Percentiles rank a stretch among this genome's conserved stretches.
Evolutionary conservation across 108 stramenopile species (phyloP).

Genomic region (Conticribra guillardii): DNA sequence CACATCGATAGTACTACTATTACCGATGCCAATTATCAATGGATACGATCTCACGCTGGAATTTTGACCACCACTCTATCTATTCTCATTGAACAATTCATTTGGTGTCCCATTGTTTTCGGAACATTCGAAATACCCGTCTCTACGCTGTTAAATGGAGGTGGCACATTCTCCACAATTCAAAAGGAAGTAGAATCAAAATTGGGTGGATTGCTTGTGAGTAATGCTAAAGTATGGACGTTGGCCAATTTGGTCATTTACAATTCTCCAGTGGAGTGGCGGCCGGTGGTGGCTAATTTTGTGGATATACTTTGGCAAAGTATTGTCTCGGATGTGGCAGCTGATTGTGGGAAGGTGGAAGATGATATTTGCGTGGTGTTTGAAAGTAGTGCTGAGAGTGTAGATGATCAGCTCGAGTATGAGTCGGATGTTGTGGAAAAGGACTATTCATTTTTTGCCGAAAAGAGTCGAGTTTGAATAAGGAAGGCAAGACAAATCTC

Average conservation of each 20-base stretch:
- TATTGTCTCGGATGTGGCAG: constrained; percentile 45
- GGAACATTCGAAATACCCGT: constrained; percentile 64
- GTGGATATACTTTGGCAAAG: constrained; percentile 57
- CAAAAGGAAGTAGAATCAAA: constrained; percentile 51
- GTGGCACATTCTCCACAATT: constrained; percentile 19
- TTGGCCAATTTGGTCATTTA: constrained; percentile 59
- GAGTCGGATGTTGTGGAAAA: neutral
- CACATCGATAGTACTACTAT: neutral
- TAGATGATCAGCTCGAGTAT: neutral
- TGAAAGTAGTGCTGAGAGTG: neutral
- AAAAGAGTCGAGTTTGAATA: constrained; percentile 3
- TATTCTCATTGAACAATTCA: constrained; percentile 52
- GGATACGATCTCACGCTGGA: constrained; percentile 2
- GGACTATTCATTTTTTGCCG: constrained; percentile 1
- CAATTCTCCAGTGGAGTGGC: constrained; percentile 52
- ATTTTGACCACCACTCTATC: constrained; percentile 1
- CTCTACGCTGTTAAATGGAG: constrained; percentile 47
- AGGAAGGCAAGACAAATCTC: too few species aligned
- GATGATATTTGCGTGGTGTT: constrained; percentile 11
- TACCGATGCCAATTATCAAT: neutral
- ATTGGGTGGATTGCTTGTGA: constrained; percentile 43
- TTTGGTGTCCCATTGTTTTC: constrained; percentile 55
- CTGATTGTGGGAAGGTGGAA: constrained; percentile 33
- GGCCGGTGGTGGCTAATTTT: constrained; percentile 32
- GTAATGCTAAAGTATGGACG: constrained; percentile 71